Percentiles rank a stretch among this genome's conserved stretches.
phyloP scores from a whole-genome alignment of 345 rosid species.

The Cardamine occulta region DNA sequence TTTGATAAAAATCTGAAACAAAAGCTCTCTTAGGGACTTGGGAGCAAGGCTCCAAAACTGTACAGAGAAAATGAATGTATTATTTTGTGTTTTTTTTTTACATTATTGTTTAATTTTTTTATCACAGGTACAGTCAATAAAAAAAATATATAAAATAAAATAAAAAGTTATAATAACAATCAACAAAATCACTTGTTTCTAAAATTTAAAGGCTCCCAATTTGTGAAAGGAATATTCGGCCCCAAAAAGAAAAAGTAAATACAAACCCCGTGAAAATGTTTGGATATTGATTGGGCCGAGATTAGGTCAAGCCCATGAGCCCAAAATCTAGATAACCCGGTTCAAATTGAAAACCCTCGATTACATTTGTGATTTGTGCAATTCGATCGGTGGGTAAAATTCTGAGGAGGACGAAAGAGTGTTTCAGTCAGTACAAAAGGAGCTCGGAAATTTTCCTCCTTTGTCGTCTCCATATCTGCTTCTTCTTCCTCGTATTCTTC shows the following conservation, averaged over 20 bases:
- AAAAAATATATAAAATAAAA: too few relatives aligned
- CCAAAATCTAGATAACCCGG: conserved; percentile 22
- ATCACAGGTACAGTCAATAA: too few relatives aligned
- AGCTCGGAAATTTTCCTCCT: conserved; percentile 19
- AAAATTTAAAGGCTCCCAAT: not conserved
- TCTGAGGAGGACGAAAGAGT: conserved; percentile 36
- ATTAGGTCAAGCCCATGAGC: conserved; percentile 36
- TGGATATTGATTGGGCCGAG: conserved; percentile 16
- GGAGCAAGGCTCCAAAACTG: too few relatives aligned
- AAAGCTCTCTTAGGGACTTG: not conserved
- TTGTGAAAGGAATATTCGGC: not conserved
- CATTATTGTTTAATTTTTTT: too few relatives aligned
- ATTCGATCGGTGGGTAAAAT: conserved; percentile 18
- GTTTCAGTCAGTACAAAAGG: conserved; percentile 28
- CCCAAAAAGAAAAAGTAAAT: not conserved
- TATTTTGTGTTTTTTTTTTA: not conserved
- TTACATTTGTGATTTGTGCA: not conserved
- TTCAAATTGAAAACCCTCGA: conserved; percentile 39
- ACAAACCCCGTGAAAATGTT: not conserved
- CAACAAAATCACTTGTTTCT: not conserved
- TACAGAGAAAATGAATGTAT: too few relatives aligned
- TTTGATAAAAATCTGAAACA: not conserved
- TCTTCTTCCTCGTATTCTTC: not conserved
- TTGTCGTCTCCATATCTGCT: conserved; percentile 28
- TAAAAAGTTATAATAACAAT: not conserved